Percentiles rank a stretch among this genome's conserved stretches.
Evolutionary conservation across 768 basidiomycete species (phyloP).

Genomic region (Lactarius psammicola): DNA sequence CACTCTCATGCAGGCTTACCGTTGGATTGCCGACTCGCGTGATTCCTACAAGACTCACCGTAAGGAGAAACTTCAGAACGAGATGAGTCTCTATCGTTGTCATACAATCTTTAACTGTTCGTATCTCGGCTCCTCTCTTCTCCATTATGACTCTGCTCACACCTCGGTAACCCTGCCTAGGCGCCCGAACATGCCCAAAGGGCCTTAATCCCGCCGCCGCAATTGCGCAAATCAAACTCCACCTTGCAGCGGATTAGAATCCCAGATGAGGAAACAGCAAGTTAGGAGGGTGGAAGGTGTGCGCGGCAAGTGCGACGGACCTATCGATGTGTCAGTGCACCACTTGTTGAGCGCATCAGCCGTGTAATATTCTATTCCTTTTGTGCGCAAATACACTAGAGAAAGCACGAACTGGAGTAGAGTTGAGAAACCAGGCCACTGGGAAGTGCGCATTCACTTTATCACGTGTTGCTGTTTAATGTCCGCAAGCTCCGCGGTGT

Average conservation of each 20-base stretch:
- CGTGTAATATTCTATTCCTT: conserved; percentile 5
- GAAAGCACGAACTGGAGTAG: conserved; percentile 7
- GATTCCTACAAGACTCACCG: conserved; percentile 77
- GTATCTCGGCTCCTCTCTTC: conserved; percentile 31
- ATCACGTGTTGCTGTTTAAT: background rate
- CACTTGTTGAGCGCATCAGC: conserved; percentile 5
- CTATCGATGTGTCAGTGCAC: conserved; percentile 3
- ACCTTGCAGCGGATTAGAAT: conserved; percentile 70
- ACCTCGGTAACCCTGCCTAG: conserved; percentile 31
- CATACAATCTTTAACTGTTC: conserved; percentile 98
- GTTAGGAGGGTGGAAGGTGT: background rate
- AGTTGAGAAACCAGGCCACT: background rate
- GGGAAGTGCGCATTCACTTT: background rate
- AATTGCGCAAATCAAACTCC: conserved; percentile 91
- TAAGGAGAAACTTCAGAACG: conserved; percentile 92
- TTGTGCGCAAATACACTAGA: conserved; percentile 8
- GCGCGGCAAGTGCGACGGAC: background rate
- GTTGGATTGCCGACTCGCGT: conserved; percentile 98
- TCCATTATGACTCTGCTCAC: background rate
- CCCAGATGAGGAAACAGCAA: background rate
- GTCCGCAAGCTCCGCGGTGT: background rate
- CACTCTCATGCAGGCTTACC: conserved; percentile 93
- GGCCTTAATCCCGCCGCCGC: conserved; percentile 91
- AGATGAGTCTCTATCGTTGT: conserved; percentile 94
- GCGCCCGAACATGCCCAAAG: conserved; percentile 95